Base-by-base conservation (phyloP, 148 eudicot species). In the Heliamphora exappendiculata region DNA sequence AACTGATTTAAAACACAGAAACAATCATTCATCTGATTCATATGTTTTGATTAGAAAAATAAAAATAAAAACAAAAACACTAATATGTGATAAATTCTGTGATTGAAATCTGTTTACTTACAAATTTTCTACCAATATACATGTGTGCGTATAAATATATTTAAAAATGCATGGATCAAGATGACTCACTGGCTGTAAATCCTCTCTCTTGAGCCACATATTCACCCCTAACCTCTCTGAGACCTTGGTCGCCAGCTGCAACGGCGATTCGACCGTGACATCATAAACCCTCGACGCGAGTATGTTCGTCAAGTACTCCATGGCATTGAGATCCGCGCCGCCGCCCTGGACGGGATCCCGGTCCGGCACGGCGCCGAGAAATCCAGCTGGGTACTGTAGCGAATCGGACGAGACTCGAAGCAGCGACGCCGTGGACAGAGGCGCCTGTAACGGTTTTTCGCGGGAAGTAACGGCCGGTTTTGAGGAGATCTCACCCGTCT, bases 201-300 rank as follows among this genome's bases (percentile, higher is more conserved):
- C 97, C 79, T 93, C 95, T n/a, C 97, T 72, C 78, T 93, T 93
- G 71, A 93, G 89, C 93, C 89, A 90, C 34, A 90, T 9, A 44
- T 80, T 75, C 44, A 70, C 85, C 24, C 90, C 97, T 72, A 89
- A 70, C 79, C 86, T 85, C 67, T 82, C 82, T 10, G 93, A 89
- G 0, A 93, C 82, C 86, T 88, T 93, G 24, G 89, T 62, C 2
- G 91, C 95, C 2, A 84, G 74, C 80, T 91, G 88, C 87, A 93
- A 85, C 6, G 95, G 95, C 42, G 97, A 80, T 74, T 90, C 95
- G 0, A 82, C 50, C 2, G 97, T 91, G 8, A 90, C 88, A 42
- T 92, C 97, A 41, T 92, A 90, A 33, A 92, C 97, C 83, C 84
- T 92, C 0, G 95, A 86, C 67, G 83, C 64, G 74, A 89, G 67